Evolutionary conservation across 768 basidiomycete species (phyloP).

Genomic region (Naganishia antarctica): DNA sequence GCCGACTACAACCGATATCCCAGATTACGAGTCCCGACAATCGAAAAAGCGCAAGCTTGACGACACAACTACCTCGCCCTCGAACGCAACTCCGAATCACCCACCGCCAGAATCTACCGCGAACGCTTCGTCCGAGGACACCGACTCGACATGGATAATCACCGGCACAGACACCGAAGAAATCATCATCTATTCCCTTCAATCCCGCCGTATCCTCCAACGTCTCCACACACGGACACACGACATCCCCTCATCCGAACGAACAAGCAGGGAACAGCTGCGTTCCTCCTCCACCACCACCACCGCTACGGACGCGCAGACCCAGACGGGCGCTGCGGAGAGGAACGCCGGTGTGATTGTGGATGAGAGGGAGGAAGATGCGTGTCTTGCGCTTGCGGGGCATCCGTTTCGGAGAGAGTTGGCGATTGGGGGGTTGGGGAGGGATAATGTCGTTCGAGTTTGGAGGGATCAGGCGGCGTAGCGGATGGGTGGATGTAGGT

Average conservation of each 20-base stretch:
- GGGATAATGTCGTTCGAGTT: constrained; percentile 74
- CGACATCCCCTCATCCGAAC: background rate
- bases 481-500: too few relatives aligned
- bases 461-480: constrained; percentile 54
- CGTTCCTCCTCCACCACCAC: too few relatives aligned
- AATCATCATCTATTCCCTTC: constrained; percentile 83
- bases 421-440: constrained; percentile 84
- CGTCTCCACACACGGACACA: constrained; percentile 14
- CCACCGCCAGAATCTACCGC: too few relatives aligned
- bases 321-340: background rate
- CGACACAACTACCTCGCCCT: too few relatives aligned
- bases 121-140: background rate
- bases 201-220: constrained; percentile 71
- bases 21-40: too few relatives aligned
- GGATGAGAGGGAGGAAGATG: constrained; percentile 5
- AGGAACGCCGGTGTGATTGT: background rate
- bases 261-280: background rate
- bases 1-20: too few relatives aligned
- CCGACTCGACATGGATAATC: constrained; percentile 58
- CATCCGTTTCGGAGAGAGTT: constrained; percentile 71
- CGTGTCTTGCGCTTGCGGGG: constrained; percentile 65
- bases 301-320: background rate
- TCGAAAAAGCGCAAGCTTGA: too few relatives aligned
- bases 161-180: constrained; percentile 84
- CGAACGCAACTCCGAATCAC: too few relatives aligned